Percentiles rank a stretch among this genome's conserved stretches.
phyloP scores from a whole-genome alignment of 23 red algal species.

The Agarophyton chilense region DNA sequence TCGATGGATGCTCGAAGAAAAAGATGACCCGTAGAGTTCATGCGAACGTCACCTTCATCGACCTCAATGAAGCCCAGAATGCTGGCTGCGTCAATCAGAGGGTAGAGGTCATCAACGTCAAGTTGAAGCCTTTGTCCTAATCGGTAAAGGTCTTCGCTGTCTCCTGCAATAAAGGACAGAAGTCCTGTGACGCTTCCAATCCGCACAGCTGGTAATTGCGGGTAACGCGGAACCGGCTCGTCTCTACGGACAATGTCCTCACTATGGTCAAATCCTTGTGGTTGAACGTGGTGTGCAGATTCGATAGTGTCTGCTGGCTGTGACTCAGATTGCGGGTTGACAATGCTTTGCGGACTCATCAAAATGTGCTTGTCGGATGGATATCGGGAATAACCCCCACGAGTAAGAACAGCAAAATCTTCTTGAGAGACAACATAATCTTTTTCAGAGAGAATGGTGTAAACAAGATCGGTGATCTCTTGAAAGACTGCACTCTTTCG shows the following conservation, averaged over 20 bases:
- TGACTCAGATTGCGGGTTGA: not conserved
- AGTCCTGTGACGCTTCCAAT: constrained; percentile 95
- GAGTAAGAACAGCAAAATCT: constrained; percentile 47
- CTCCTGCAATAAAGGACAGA: constrained; percentile 86
- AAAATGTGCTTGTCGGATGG: not conserved
- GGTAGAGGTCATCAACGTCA: constrained; percentile 98
- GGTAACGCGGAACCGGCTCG: constrained; percentile 44
- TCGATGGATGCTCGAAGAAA: constrained; percentile 90
- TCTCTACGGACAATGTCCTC: not conserved
- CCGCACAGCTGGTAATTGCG: constrained; percentile 90
- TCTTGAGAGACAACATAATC: constrained; percentile 59
- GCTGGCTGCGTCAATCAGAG: constrained; percentile 92
- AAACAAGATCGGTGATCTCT: constrained; percentile 89
- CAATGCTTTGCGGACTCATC: not conserved
- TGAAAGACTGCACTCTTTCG: constrained; percentile 90
- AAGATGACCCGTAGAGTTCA: constrained; percentile 65
- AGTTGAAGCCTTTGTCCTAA: constrained; percentile 94
- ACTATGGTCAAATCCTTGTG: not conserved
- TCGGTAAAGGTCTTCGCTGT: constrained; percentile 75
- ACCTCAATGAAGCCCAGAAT: constrained; percentile 88
- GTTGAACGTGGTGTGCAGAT: not conserved
- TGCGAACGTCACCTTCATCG: constrained; percentile 80
- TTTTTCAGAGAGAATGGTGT: constrained; percentile 79
- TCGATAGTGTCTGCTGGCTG: not conserved
- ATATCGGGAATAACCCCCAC: constrained; percentile 9